phyloP scores from a whole-genome alignment of 2,329 filamentous ascomycete genomes.

The Paraphaeosphaeria sporulosa region DNA sequence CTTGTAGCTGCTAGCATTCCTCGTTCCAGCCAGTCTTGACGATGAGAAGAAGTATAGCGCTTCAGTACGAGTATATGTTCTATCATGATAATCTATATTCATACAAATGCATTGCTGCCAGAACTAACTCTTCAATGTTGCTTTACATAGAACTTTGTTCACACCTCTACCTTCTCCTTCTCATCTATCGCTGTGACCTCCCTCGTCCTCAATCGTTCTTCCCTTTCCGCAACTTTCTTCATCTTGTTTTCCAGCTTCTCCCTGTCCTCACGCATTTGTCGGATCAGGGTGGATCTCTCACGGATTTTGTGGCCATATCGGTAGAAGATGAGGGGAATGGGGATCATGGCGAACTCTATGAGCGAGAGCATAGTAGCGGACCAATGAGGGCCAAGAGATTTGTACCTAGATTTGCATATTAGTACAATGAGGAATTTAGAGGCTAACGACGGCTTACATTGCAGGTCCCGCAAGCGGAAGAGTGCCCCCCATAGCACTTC shows the following conservation, averaged over 20 bases:
- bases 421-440: not conserved
- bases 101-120: too few species aligned
- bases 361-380: conserved; percentile 78
- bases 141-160: not conserved
- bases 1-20: too few species aligned
- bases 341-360: conserved; percentile 76
- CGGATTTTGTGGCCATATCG: conserved; percentile 65
- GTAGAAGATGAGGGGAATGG: conserved; percentile 83
- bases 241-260: conserved; percentile 53
- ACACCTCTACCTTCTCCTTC: conserved; percentile 7
- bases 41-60: too few species aligned
- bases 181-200: conserved; percentile 1
- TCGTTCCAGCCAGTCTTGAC: too few species aligned
- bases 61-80: too few species aligned
- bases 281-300: conserved; percentile 62
- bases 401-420: conserved; percentile 57
- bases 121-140: too few species aligned
- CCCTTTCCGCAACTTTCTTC: conserved; percentile 46
- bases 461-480: conserved; percentile 76
- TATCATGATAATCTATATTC: too few species aligned
- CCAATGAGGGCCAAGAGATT: conserved; percentile 75
- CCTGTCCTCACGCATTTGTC: conserved; percentile 53
- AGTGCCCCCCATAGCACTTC: conserved; percentile 77
- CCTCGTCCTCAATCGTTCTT: conserved; percentile 50
- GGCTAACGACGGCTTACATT: conserved; percentile 53